phyloP scores from a whole-genome alignment of 2,329 filamentous ascomycete genomes.

The Rutstroemia sp. region DNA sequence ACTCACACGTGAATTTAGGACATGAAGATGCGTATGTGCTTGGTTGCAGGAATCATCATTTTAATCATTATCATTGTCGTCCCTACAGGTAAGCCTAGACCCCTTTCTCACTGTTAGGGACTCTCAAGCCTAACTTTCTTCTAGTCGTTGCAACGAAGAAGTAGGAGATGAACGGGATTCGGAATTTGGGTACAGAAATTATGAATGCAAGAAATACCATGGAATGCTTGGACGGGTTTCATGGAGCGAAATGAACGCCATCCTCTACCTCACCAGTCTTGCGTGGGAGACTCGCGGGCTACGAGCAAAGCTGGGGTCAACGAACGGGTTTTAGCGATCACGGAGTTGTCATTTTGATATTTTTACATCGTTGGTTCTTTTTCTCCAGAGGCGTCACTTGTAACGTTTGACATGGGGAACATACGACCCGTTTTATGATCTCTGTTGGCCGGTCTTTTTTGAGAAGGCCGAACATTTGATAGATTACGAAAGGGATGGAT shows the following conservation, averaged over 20 bases:
- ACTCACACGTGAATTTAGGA: slow-evolving; percentile 4
- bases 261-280: slow-evolving; percentile 24
- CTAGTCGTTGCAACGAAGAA: slow-evolving; percentile 37
- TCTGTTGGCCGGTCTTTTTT: slow-evolving; percentile 1
- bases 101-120: slow-evolving; percentile 11
- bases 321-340: slow-evolving; percentile 28
- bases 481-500: slow-evolving; percentile 4
- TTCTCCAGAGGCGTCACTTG: slow-evolving; percentile 23
- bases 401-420: slow-evolving; percentile 15
- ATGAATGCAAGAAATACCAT: slow-evolving; percentile 9
- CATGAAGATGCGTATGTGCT: slow-evolving; percentile 95
- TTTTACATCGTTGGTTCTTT: slow-evolving; percentile 22
- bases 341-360: slow-evolving; percentile 32
- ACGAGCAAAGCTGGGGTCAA: slow-evolving; percentile 24
- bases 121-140: not conserved
- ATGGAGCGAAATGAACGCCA: slow-evolving; percentile 14
- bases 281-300: slow-evolving; percentile 31
- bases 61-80: slow-evolving; percentile 92
- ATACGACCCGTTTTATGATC: not conserved
- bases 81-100: slow-evolving; percentile 66
- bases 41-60: slow-evolving; percentile 85
- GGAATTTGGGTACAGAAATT: slow-evolving; percentile 9
- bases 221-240: slow-evolving; percentile 12
- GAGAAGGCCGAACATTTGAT: not conserved
- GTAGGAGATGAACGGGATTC: not conserved